Base-by-base conservation (phyloP, 306 rosid genomes). In the Crotalaria pallida region DNA sequence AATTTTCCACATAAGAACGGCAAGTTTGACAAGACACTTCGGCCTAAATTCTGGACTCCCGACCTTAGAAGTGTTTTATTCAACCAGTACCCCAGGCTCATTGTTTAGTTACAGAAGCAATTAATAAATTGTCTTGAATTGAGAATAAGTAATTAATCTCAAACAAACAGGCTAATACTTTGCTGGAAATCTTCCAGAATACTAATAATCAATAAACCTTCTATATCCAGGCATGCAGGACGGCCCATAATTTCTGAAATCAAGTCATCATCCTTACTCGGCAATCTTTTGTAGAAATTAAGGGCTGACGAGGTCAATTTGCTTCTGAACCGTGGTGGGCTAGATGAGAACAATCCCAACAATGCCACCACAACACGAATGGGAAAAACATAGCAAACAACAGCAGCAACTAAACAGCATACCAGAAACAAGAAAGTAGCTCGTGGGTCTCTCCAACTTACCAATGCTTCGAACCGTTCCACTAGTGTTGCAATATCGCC, bases 171-270 rank as follows among this genome's bases (percentile, higher is more conserved):
- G n/a, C 13, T 38, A 38, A 40, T 2, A 40, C 3, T 0, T 10
- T 40, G 45, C 45, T 40, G n/a, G 45, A 40, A 40, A 10, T 10
- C 4, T 40, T 40, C 45, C n/a, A 40, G 11, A 10, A 40, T 10
- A 1, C 11, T 40, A 10, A 1, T 11, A 40, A 40, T 10, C 11
- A 10, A 10, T 23, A 23, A 40, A 16, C 16, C 40, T 86, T 88
- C 77, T 84, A 87, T 10, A 3, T 10, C n/a, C n/a, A 2, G 45
- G 45, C 45, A 40, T 40, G 1, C 5, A n/a, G n/a, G n/a, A 40
- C 0, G 3, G 0, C 0, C 45, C 45, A 2, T 1, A 40, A 4
- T 10, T 40, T 3, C 45, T 10, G 4, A 10, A 40, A 10, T 40
- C 45, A 40, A 10, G 26, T 2, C 16, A 31, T 58, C 65, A 9